Percentiles rank a stretch among this genome's conserved stretches.
Conservation (phyloP, 2,329 filamentous ascomycete species). For the Neonectria neomacrospora region DNA sequence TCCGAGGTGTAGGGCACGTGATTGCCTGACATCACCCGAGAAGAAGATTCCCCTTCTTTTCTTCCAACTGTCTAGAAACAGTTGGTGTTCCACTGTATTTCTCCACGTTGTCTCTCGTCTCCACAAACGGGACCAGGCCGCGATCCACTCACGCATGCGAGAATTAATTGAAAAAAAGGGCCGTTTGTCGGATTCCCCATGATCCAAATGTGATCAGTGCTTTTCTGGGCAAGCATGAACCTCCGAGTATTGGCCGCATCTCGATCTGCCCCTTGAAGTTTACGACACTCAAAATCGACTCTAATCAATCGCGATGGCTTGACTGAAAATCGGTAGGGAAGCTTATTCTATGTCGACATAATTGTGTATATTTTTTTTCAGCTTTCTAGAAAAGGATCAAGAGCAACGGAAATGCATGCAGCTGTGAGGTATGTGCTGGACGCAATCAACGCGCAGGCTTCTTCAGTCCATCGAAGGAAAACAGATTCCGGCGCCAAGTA, state of each 20-base stretch:
- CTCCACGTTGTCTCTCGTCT: not conserved
- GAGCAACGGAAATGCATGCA: not conserved
- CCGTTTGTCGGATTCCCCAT: slow-evolving; percentile 16
- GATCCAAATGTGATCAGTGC: not conserved
- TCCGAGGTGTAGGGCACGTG: not conserved
- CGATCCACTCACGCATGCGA: not conserved
- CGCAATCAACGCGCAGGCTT: not conserved
- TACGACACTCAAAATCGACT: not conserved
- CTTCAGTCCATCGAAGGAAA: not conserved
- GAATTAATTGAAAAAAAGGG: slow-evolving; percentile 16
- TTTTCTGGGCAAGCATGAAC: slow-evolving; percentile 37
- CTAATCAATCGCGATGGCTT: slow-evolving; percentile 1
- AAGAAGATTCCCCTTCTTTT: too few relatives aligned
- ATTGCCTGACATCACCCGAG: not conserved
- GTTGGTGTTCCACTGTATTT: not conserved
- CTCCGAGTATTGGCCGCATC: slow-evolving; percentile 36
- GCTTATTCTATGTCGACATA: not conserved
- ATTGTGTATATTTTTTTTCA: too few relatives aligned
- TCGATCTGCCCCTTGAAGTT: not conserved
- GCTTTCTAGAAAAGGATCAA: not conserved
- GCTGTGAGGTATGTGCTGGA: not conserved
- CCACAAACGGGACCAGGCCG: not conserved
- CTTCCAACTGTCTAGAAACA: not conserved
- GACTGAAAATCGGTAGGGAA: slow-evolving; percentile 8
- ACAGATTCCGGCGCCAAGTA: not conserved